Percentiles rank a stretch among this genome's conserved stretches.
Conservation (phyloP, 2,329 filamentous ascomycete genomes). For the Laburnicola sp. region DNA sequence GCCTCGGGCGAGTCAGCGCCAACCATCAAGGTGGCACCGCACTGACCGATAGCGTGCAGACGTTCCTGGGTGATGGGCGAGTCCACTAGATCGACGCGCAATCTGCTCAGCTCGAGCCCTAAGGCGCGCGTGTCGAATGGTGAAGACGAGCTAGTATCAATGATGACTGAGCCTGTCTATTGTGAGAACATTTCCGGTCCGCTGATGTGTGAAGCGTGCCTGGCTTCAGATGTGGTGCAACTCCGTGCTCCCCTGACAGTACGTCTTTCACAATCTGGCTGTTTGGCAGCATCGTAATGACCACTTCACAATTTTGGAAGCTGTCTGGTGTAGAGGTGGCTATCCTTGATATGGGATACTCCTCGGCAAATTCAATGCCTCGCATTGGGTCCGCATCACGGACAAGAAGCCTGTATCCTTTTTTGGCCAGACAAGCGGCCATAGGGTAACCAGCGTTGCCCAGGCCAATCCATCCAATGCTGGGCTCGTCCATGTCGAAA, state of each 20-base stretch:
- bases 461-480: constrained; percentile 24
- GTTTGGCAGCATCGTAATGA: constrained; percentile 28
- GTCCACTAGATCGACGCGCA: constrained; percentile 39
- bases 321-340: constrained; percentile 16
- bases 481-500: constrained; percentile 16
- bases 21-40: constrained; percentile 43
- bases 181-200: constrained; percentile 1
- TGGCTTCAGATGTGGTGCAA: constrained; percentile 22
- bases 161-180: constrained; percentile 32
- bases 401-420: constrained; percentile 20
- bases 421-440: constrained; percentile 26
- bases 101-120: constrained; percentile 35
- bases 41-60: constrained; percentile 41
- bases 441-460: constrained; percentile 26
- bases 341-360: constrained; percentile 21
- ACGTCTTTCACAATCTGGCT: constrained; percentile 19
- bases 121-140: constrained; percentile 42
- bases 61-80: constrained; percentile 44
- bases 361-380: constrained; percentile 23
- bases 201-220: constrained; percentile 9
- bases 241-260: constrained; percentile 18
- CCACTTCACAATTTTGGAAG: constrained; percentile 24
- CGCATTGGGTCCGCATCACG: constrained; percentile 22
- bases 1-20: constrained; percentile 28
- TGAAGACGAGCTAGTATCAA: constrained; percentile 43